These are phyloP conservation scores for Aspergillus affinis DNA, from an alignment of 495 filamentous ascomycete genomes.

Conservation along the genomic window DNA sequence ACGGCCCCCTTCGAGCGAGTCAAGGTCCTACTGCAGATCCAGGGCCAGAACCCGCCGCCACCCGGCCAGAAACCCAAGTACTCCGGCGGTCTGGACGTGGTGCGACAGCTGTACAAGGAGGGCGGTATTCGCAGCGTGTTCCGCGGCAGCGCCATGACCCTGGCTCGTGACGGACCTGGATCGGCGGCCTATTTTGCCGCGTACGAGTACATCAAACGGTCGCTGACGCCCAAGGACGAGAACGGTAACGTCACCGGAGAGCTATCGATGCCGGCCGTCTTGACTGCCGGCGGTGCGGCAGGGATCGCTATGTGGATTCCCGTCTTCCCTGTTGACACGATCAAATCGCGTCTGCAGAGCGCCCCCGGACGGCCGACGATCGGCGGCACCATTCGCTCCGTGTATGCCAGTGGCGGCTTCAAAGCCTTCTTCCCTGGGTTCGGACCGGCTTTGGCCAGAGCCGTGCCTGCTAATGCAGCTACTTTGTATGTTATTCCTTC, in stretches of 20 bases:
- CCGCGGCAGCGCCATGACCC: constrained; percentile 84
- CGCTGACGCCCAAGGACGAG: constrained; percentile 81
- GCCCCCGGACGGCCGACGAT: constrained; percentile 86
- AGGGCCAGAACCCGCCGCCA: constrained; percentile 82
- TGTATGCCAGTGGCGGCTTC: constrained; percentile 77
- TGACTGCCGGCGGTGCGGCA: constrained; percentile 81
- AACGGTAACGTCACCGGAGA: constrained; percentile 66
- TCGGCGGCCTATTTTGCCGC: constrained; percentile 94
- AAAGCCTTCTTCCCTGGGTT: constrained; percentile 98
- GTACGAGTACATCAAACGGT: constrained; percentile 91
- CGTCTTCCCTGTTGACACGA: constrained; percentile 95
- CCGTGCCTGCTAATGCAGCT: constrained; percentile 90
- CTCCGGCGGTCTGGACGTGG: constrained; percentile 85
- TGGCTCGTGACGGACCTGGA: constrained; percentile 91
- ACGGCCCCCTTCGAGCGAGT: constrained; percentile 98
- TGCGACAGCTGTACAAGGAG: constrained; percentile 88
- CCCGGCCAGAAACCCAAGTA: constrained; percentile 94
- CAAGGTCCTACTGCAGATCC: constrained; percentile 96
- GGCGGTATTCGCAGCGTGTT: constrained; percentile 90
- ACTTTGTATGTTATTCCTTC: constrained; percentile 48
- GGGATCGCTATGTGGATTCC: constrained; percentile 99
- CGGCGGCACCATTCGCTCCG: constrained; percentile 68
- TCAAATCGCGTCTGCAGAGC: constrained; percentile 92
- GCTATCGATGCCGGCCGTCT: constrained; percentile 78
- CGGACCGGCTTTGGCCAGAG: constrained; percentile 86